phyloP scores from a whole-genome alignment of 2,329 filamentous ascomycete genomes.

The Macrophomina tecta region DNA sequence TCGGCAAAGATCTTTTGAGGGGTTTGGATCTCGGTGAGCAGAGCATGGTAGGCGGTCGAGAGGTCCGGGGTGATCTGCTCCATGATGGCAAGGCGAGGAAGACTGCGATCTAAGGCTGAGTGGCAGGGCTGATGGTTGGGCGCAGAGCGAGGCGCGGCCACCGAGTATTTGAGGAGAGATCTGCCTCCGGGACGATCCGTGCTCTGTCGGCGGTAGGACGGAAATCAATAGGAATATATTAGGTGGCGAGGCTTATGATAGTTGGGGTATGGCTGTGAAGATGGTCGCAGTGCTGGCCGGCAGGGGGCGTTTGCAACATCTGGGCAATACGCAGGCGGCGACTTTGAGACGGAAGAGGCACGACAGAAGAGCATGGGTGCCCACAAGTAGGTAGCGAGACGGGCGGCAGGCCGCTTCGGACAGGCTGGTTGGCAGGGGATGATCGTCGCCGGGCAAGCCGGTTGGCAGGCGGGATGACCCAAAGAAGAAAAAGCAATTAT shows the following conservation, averaged over 20 bases:
- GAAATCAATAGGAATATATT: neutral
- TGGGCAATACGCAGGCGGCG: neutral
- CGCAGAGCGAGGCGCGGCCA: neutral
- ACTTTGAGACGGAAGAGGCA: neutral
- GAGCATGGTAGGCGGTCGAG: conserved; percentile 23
- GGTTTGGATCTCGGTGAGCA: conserved; percentile 23
- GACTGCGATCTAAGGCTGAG: conserved; percentile 4
- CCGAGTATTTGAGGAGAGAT: conserved; percentile 12
- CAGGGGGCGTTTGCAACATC: neutral
- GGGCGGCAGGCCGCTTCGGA: neutral
- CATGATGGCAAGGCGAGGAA: conserved; percentile 3
- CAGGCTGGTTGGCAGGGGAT: neutral
- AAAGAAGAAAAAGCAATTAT: conserved; percentile 10
- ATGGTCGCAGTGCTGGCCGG: neutral
- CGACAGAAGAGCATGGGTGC: conserved; percentile 1
- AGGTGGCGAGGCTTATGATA: neutral
- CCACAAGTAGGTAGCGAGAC: conserved; percentile 12
- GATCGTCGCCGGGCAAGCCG: conserved; percentile 18
- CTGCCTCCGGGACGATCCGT: conserved; percentile 10
- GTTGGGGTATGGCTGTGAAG: neutral
- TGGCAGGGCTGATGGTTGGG: neutral
- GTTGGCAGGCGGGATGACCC: neutral
- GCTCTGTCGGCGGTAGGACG: conserved; percentile 8
- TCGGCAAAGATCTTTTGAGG: conserved; percentile 8
- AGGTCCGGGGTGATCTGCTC: conserved; percentile 25